Evolutionary conservation across 1,284 basidiomycete genomes (phyloP).

Genomic region (Ceratorhiza oryzae-sativae): DNA sequence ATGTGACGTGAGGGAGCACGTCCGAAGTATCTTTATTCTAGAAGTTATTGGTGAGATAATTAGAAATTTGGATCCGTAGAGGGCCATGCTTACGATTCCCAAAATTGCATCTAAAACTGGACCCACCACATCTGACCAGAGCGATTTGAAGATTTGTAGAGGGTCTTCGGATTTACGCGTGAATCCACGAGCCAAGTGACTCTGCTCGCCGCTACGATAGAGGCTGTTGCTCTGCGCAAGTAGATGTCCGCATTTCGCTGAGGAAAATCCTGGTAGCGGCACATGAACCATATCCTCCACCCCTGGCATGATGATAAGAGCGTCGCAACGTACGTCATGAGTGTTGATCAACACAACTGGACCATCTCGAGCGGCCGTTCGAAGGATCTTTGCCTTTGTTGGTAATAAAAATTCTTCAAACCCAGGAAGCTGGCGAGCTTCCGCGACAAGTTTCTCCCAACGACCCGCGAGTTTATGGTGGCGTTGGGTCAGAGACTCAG

Average conservation of each 20-base stretch:
- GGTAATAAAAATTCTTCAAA: not conserved
- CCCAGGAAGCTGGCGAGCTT: not conserved
- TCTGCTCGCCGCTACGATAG: not conserved
- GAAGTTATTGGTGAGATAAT: not conserved
- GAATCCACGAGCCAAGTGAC: no score
- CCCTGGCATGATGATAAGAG: not conserved
- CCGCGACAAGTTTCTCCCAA: not conserved
- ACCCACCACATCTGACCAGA: no score
- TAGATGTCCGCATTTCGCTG: not conserved
- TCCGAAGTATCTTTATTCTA: not conserved
- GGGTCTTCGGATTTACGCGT: no score
- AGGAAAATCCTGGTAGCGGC: not conserved
- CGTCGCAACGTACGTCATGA: conserved; percentile 6
- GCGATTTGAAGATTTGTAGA: no score
- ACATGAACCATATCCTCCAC: not conserved
- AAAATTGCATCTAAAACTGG: no score
- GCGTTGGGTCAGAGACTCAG: not conserved
- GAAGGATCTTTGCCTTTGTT: not conserved
- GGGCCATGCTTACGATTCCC: no score
- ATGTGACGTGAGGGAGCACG: not conserved
- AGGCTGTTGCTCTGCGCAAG: not conserved
- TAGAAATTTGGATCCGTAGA: not conserved
- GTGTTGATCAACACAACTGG: conserved; percentile 9
- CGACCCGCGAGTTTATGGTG: not conserved
- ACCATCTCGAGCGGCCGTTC: not conserved